Base-by-base conservation (phyloP, 2,329 filamentous ascomycete genomes). In the Aspergillus uvarum region DNA sequence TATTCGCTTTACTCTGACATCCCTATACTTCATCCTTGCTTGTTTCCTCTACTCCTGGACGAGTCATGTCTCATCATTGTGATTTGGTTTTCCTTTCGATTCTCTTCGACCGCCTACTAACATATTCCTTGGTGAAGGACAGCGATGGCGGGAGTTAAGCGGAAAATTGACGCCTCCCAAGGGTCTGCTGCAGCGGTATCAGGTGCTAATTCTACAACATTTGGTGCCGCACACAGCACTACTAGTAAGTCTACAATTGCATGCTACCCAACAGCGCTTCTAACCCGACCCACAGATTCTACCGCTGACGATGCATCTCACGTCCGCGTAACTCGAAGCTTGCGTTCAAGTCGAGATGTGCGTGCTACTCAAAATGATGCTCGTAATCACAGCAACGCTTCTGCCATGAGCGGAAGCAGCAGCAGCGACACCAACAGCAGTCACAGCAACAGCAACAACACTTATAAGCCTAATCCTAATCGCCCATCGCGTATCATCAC, bases 111-210 rank as follows among this genome's bases (percentile, higher is more conserved):
- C 14, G 24, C 22, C 44, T 22, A 53, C 19, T 44, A 47, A 26
- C 57, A 61, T 59, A 61, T 53, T 47, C 49, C 53, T 35, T 42
- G 32, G 51, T 56, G 68, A 64, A 67, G 67, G 63, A 65, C 63
- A 68, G 66, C 64, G 59, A 77, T 77, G 75, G 73, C 72, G 63
- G 74, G 74, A 61, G 68, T 70, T 63, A 75, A 72, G 65, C 73
- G 73, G 61, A 74, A 70, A 58, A 63, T 68, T 54, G 69, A 70
- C 53, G 67, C 70, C 48, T 56, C 68, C 55, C 65, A 66, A 51
- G 68, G 65, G 48, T 60, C 67, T 49, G 47, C 65, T 31, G 56
- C 65, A 47, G 59, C 54, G 3, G 42, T 62, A 26, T 51, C 63
- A 51, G 64, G 53, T 22, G 24, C 66, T 51, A 66, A 61, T 53